Conservation (phyloP, 495 filamentous ascomycete genomes). For the Xylaria acuta region DNA sequence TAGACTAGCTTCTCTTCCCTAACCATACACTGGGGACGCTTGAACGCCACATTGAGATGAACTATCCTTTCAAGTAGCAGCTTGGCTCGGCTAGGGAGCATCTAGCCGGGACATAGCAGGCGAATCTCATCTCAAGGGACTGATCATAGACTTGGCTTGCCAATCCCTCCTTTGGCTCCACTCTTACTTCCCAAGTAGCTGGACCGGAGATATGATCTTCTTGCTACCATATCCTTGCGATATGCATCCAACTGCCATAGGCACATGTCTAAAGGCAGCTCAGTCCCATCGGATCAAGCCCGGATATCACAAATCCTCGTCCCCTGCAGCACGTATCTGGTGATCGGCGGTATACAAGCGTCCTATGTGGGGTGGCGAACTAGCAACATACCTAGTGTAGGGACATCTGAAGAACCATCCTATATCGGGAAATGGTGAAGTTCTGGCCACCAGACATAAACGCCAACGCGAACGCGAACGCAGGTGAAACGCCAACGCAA, state of each 20-base stretch:
- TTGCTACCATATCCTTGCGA: slow-evolving; percentile 10
- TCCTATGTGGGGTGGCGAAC: slow-evolving; percentile 4
- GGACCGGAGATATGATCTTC: slow-evolving; percentile 18
- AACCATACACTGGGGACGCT: slow-evolving; percentile 9
- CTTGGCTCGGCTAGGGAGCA: slow-evolving; percentile 15
- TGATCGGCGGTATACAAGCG: slow-evolving; percentile 7
- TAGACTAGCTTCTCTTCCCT: background rate
- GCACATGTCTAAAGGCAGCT: slow-evolving; percentile 20
- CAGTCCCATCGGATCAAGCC: slow-evolving; percentile 27
- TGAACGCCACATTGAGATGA: slow-evolving; percentile 21
- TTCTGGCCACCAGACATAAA: slow-evolving; percentile 1
- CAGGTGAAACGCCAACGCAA: slow-evolving; percentile 12
- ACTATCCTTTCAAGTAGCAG: background rate
- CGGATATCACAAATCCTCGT: slow-evolving; percentile 5
- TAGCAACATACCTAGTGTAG: background rate
- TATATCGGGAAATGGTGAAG: slow-evolving; percentile 16
- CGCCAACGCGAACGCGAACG: background rate
- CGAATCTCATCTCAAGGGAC: background rate
- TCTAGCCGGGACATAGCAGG: slow-evolving; percentile 18
- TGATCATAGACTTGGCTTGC: slow-evolving; percentile 17
- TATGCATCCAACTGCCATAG: slow-evolving; percentile 10
- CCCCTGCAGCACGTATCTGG: slow-evolving; percentile 12
- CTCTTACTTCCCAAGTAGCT: slow-evolving; percentile 19
- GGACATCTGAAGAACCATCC: background rate
- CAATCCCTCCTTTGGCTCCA: background rate